Conservation (phyloP, 768 basidiomycete species). For the Hortiboletus campestris region DNA sequence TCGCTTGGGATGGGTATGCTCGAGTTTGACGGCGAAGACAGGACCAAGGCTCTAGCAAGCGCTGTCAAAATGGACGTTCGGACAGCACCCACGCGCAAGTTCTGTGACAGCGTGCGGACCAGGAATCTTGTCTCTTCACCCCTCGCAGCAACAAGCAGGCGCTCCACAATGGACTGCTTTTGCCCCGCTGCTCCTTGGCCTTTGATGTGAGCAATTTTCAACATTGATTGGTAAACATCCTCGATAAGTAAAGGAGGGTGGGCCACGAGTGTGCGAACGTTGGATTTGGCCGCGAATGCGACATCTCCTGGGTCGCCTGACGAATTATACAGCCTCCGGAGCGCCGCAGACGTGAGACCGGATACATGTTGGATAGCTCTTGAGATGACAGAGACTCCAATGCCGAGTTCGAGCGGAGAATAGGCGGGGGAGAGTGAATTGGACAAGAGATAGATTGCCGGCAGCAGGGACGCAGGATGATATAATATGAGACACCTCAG, state of each 20-base stretch:
- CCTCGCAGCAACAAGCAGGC: constrained; percentile 75
- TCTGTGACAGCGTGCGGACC: constrained; percentile 68
- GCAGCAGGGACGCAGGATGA: constrained; percentile 66
- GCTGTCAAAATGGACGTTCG: constrained; percentile 78
- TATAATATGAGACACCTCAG: constrained; percentile 64
- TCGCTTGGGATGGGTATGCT: constrained; percentile 12
- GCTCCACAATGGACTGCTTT: constrained; percentile 78
- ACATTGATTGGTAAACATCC: constrained; percentile 63
- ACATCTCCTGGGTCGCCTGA: constrained; percentile 88
- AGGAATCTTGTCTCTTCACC: constrained; percentile 90
- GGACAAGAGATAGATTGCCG: constrained; percentile 79
- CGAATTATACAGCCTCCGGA: constrained; percentile 65
- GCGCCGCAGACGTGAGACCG: constrained; percentile 54
- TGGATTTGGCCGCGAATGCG: constrained; percentile 80
- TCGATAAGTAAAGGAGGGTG: constrained; percentile 65
- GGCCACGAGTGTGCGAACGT: constrained; percentile 68
- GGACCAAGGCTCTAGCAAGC: constrained; percentile 72
- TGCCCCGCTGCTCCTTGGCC: constrained; percentile 74
- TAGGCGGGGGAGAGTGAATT: constrained; percentile 80
- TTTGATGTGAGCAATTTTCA: constrained; percentile 65
- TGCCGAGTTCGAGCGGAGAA: constrained; percentile 63
- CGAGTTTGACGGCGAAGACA: constrained; percentile 44
- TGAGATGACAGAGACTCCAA: constrained; percentile 66
- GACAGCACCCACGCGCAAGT: constrained; percentile 87
- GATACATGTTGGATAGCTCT: constrained; percentile 73